phyloP scores from a whole-genome alignment of 176 grass and related monocot species.

The Zoysia pacifica region DNA sequence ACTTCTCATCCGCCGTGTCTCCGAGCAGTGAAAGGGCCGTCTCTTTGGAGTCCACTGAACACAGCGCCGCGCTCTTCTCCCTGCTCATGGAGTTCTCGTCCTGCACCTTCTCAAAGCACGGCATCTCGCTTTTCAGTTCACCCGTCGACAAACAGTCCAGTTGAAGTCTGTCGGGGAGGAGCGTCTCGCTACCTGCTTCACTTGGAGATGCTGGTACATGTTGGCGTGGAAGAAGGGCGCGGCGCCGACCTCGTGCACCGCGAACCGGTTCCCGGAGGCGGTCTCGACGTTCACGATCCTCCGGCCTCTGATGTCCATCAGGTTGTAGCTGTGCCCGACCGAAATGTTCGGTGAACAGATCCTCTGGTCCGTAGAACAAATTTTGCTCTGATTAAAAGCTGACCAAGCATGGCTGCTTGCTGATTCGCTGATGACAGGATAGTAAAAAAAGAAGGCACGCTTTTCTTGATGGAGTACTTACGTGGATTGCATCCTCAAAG shows the following conservation, averaged over 20 bases:
- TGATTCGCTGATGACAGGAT: neutral
- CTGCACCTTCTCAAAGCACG: constrained; percentile 41
- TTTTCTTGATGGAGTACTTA: constrained; percentile 20
- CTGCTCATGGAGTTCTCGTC: constrained; percentile 80
- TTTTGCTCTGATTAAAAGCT: neutral
- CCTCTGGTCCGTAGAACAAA: constrained; percentile 29
- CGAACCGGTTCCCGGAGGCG: constrained; percentile 53
- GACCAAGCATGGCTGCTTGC: neutral
- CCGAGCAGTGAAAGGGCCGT: constrained; percentile 61
- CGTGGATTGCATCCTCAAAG: constrained; percentile 62
- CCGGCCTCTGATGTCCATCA: constrained; percentile 61
- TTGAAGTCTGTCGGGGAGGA: neutral
- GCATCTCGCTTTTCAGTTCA: neutral
- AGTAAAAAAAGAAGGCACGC: neutral
- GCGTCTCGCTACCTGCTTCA: constrained; percentile 49
- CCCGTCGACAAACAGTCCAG: neutral
- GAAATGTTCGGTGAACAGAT: constrained; percentile 55
- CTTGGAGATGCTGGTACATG: constrained; percentile 75
- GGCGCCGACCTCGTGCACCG: constrained; percentile 50
- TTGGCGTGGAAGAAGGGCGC: constrained; percentile 83
- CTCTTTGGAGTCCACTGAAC: constrained; percentile 55
- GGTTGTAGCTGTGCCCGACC: constrained; percentile 83
- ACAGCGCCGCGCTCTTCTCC: constrained; percentile 57
- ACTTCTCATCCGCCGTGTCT: constrained; percentile 66
- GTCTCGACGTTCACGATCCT: constrained; percentile 82